Percentiles rank a stretch among this genome's conserved stretches.
Evolutionary conservation across 257 asterid species (phyloP).

Genomic region (Capsicum baccatum): DNA sequence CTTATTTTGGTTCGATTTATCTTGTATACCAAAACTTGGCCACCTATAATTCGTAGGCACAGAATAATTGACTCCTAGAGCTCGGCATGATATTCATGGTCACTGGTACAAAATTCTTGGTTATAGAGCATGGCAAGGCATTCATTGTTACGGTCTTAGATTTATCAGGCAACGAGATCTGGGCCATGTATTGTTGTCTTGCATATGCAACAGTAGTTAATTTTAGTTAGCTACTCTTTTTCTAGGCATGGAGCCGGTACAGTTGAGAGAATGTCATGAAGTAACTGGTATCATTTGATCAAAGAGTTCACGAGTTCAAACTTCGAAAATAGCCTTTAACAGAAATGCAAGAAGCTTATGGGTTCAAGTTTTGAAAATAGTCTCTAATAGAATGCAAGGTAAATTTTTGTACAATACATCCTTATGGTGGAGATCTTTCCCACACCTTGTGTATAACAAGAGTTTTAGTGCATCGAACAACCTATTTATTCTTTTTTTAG

Average conservation of each 20-base stretch:
- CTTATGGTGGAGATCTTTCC: no score
- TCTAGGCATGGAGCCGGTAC: background rate
- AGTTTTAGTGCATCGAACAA: no score
- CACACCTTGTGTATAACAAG: no score
- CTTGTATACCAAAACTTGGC: background rate
- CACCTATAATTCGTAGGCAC: background rate
- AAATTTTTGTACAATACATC: no score
- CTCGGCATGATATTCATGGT: background rate
- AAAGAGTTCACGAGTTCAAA: no score
- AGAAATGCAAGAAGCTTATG: no score
- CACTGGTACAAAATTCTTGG: slow-evolving; percentile 21
- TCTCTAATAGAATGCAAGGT: no score
- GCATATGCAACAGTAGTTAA: slow-evolving; percentile 11
- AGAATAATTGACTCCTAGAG: background rate
- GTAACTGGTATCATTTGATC: no score
- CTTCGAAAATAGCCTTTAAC: no score
- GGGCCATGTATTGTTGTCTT: slow-evolving; percentile 28
- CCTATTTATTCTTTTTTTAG: background rate
- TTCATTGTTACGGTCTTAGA: slow-evolving; percentile 35
- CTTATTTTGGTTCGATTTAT: no score
- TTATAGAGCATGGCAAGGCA: background rate
- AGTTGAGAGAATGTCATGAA: no score
- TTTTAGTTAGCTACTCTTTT: background rate
- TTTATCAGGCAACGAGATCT: slow-evolving; percentile 38
- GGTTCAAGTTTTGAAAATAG: no score